A percentile compares a stretch with the other conserved stretches of the same genome.
Evolutionary conservation across 1,284 basidiomycete species (phyloP).

Genomic region (Ustilago vetiveriae): DNA sequence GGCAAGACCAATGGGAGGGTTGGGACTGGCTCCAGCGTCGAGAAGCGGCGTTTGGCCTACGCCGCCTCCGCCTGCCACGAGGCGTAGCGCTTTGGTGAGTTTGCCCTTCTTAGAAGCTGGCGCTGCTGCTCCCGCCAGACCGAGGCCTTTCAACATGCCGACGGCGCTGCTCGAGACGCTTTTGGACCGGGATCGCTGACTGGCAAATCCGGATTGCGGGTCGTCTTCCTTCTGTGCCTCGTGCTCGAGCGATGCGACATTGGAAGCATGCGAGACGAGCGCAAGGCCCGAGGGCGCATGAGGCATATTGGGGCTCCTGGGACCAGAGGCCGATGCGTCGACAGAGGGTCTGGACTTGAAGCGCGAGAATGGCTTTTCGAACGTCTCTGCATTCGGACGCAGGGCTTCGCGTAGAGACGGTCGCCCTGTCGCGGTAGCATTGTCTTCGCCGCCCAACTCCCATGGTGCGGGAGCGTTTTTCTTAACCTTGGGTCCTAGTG

Average conservation of each 20-base stretch:
- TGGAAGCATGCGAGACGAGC: conserved; percentile 1
- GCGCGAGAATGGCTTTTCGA: conserved; percentile 37
- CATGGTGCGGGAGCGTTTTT: conserved; percentile 61
- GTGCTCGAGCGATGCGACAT: conserved; percentile 21
- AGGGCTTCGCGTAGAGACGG: conserved; percentile 35
- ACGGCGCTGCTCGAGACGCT: conserved; percentile 56
- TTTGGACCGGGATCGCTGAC: conserved; percentile 52
- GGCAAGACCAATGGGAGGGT: conserved; percentile 3
- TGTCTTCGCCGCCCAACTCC: conserved; percentile 54
- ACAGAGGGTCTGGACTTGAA: conserved; percentile 44
- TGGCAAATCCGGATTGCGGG: conserved; percentile 17
- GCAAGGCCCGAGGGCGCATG: conserved; percentile 13
- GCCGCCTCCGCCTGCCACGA: too few species aligned
- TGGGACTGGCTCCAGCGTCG: conserved; percentile 1
- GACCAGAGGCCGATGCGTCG: conserved; percentile 14
- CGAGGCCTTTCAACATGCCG: conserved; percentile 59
- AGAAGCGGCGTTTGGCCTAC: too few species aligned
- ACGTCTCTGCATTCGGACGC: conserved; percentile 29
- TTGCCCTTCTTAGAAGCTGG: conserved; percentile 54
- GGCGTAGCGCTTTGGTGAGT: conserved; percentile 54
- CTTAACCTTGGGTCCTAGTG: conserved; percentile 58
- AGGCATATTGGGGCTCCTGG: conserved; percentile 17
- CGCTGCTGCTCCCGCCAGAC: conserved; percentile 46
- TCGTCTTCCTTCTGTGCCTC: conserved; percentile 38
- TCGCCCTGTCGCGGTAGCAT: conserved; percentile 11